A percentile compares a stretch with the other conserved stretches of the same genome.
phyloP scores from a whole-genome alignment of 1,284 basidiomycete species.

The Sanghuangporus sanghuang region DNA sequence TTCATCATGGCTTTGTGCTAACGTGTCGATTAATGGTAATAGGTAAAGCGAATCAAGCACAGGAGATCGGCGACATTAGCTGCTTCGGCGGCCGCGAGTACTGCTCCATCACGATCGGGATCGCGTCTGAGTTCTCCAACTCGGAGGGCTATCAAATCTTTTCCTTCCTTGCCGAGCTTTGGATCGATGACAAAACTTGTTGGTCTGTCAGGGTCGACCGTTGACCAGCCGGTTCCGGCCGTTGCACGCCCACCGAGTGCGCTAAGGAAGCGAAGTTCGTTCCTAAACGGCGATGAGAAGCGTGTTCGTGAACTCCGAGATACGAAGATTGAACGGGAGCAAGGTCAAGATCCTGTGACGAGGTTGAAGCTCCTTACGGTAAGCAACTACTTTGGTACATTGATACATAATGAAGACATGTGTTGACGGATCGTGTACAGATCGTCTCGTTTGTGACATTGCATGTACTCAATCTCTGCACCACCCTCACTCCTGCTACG shows the following conservation, averaged over 20 bases:
- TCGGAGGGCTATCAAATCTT: slow-evolving; percentile 1
- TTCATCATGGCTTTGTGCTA: not conserved
- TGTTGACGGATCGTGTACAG: slow-evolving; percentile 26
- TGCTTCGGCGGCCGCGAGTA: not conserved
- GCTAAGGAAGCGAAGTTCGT: slow-evolving; percentile 5
- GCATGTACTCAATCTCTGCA: slow-evolving; percentile 90
- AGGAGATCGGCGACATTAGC: slow-evolving; percentile 4
- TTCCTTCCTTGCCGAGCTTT: slow-evolving; percentile 6
- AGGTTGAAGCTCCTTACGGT: slow-evolving; percentile 88
- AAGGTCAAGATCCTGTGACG: slow-evolving; percentile 73
- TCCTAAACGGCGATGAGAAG: not conserved
- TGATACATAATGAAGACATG: not conserved
- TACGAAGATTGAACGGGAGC: slow-evolving; percentile 36
- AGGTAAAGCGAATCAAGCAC: slow-evolving; percentile 19
- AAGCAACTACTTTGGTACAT: slow-evolving; percentile 25
- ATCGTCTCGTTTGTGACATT: slow-evolving; percentile 85
- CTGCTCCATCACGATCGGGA: slow-evolving; percentile 6
- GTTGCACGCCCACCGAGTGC: slow-evolving; percentile 10
- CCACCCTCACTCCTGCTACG: slow-evolving; percentile 80
- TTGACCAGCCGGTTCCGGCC: not conserved
- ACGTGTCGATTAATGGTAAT: not conserved
- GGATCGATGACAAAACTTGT: slow-evolving; percentile 1
- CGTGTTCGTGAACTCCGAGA: slow-evolving; percentile 18
- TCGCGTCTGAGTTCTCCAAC: slow-evolving; percentile 14
- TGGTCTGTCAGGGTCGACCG: not conserved